Base-by-base conservation (phyloP, 495 filamentous ascomycete genomes). In the Penicillium macrosclerotiorum region DNA sequence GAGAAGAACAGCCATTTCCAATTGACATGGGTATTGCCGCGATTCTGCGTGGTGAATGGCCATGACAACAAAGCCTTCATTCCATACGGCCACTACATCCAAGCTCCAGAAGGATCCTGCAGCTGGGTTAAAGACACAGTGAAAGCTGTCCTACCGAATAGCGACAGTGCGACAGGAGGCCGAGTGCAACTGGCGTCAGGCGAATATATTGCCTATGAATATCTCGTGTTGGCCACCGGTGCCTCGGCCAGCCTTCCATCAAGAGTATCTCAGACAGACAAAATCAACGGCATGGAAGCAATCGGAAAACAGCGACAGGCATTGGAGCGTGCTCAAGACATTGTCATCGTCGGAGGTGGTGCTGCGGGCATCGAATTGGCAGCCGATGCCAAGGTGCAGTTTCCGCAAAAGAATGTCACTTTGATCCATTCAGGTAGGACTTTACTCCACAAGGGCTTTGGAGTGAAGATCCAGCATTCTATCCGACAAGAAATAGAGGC, bases 1-100 rank as follows among this genome's bases (percentile, higher is more conserved):
- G 81, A 85, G 56, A 75, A 71, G 34, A 77, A 79, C 50, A 72
- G 69, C 9, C 80, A 82, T 54, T 77, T 83, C 57, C 75, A 85
- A 38, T 77, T 77, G 47, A 70, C 69, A 0, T 85, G 75, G 64
- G 71, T 72, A 7, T 69, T 83, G 27, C 70, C 72, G 0, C 59
- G 72, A 5, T 75, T 73, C 48, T 59, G 53, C 16, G 64, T 71
- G 11, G 42, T 69, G 2, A 42, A 51, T 3, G 57, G 59, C 5
- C 45, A 73, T 23, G 69, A 74, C 26, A 50, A 69, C 22, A 72
- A 73, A 31, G 71, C 72, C 11, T 77, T 78, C 47, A 75, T 75
- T 33, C 72, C 72, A 1, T 71, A 68, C 38, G 42, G 54, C 9
- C 31, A 47, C 12, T 38, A 64, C 22, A 51, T 64, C 8, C 30